phyloP scores from a whole-genome alignment of 495 filamentous ascomycete species.

The Penicillium salamii region DNA sequence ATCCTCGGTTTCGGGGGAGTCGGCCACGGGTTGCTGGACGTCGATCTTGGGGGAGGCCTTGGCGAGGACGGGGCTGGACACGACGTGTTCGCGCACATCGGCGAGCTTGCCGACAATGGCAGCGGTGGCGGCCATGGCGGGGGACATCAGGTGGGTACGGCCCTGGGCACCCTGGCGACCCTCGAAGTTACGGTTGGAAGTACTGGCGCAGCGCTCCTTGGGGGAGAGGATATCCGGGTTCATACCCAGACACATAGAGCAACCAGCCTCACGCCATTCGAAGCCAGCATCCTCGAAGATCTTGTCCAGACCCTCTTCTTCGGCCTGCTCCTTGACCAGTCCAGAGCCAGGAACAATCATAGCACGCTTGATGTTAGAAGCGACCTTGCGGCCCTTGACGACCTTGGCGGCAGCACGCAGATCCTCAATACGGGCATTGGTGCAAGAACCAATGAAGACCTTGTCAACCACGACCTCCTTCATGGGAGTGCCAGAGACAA shows the following conservation, averaged over 20 bases:
- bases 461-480: slow-evolving; percentile 90
- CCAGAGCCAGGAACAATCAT: slow-evolving; percentile 97
- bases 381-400: slow-evolving; percentile 81
- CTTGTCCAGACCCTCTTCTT: slow-evolving; percentile 87
- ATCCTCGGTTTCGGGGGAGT: slow-evolving; percentile 74
- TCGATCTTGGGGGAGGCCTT: slow-evolving; percentile 54
- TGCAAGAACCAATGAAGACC: slow-evolving; percentile 97
- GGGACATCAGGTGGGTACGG: slow-evolving; percentile 94
- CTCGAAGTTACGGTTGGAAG: slow-evolving; percentile 97
- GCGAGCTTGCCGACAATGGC: slow-evolving; percentile 87
- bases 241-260: slow-evolving; percentile 99
- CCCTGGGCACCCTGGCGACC: slow-evolving; percentile 92
- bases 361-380: slow-evolving; percentile 82
- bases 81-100: slow-evolving; percentile 79
- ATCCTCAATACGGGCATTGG: slow-evolving; percentile 96
- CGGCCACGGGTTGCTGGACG: slow-evolving; percentile 61
- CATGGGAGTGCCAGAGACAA: slow-evolving; percentile 80
- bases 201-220: slow-evolving; percentile 89
- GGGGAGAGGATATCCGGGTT: slow-evolving; percentile 98
- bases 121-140: slow-evolving; percentile 91
- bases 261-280: slow-evolving; percentile 97
- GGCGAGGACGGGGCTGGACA: slow-evolving; percentile 54
- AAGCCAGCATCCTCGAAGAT: slow-evolving; percentile 91
- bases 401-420: slow-evolving; percentile 82
- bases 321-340: slow-evolving; percentile 89